Conservation (phyloP, 2,329 filamentous ascomycete genomes). For the Byssoonygena ceratinophila region DNA sequence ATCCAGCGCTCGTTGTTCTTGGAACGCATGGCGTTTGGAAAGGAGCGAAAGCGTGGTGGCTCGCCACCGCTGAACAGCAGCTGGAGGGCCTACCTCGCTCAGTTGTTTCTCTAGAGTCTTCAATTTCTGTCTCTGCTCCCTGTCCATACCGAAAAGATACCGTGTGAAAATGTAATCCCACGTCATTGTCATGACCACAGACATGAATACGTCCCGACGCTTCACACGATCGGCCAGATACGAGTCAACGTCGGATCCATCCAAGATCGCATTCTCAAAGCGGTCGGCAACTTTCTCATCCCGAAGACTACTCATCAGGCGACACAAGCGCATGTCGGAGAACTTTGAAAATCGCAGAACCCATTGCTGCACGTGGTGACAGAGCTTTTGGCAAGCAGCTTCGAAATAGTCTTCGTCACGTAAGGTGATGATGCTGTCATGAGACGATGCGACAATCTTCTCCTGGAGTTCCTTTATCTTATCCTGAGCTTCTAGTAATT, state of each 20-base stretch:
- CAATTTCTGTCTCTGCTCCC: constrained; percentile 93
- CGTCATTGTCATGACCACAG: constrained; percentile 96
- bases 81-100: constrained; percentile 70
- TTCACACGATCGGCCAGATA: constrained; percentile 80
- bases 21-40: constrained; percentile 67
- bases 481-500: constrained; percentile 61
- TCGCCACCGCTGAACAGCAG: constrained; percentile 94
- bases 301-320: constrained; percentile 69
- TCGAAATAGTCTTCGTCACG: constrained; percentile 94
- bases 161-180: constrained; percentile 98
- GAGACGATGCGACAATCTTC: constrained; percentile 48
- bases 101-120: constrained; percentile 91
- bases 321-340: constrained; percentile 82
- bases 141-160: constrained; percentile 97
- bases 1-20: constrained; percentile 71
- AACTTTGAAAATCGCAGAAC: constrained; percentile 96
- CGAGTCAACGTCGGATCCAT: constrained; percentile 82
- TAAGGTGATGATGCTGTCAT: constrained; percentile 65
- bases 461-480: constrained; percentile 51
- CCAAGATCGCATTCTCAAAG: constrained; percentile 85
- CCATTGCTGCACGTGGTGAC: constrained; percentile 94
- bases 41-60: constrained; percentile 88
- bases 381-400: constrained; percentile 83
- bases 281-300: constrained; percentile 90
- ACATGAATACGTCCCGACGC: constrained; percentile 93